Evolutionary conservation across 148 eudicot genomes (phyloP).

Genomic region (Pharnaceum exiguum): DNA sequence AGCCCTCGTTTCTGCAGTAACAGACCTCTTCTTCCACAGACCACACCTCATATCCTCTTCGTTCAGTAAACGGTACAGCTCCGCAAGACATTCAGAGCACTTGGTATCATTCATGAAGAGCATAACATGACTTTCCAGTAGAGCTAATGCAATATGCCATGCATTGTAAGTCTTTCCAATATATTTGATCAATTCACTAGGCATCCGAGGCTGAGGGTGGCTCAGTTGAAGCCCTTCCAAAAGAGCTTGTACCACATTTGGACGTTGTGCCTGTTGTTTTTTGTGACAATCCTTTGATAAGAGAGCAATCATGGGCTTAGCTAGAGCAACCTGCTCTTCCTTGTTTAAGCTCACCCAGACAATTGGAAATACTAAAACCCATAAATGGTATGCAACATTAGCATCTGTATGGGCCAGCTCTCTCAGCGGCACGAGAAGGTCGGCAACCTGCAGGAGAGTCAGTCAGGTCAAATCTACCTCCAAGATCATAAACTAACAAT

Average conservation of each 20-base stretch:
- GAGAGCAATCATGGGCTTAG: slow-evolving; percentile 92
- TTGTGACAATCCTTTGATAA: slow-evolving; percentile 95
- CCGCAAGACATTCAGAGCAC: slow-evolving; percentile 95
- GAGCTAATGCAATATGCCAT: slow-evolving; percentile 92
- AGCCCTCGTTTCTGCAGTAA: slow-evolving; percentile 89
- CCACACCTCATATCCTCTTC: slow-evolving; percentile 99
- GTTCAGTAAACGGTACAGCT: slow-evolving; percentile 91
- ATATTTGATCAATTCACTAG: slow-evolving; percentile 94
- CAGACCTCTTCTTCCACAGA: slow-evolving; percentile 88
- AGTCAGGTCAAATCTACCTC: background rate
- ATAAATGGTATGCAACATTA: slow-evolving; percentile 97
- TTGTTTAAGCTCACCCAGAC: slow-evolving; percentile 97
- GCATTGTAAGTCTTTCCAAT: slow-evolving; percentile 98
- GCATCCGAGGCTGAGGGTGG: slow-evolving; percentile 99
- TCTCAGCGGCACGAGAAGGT: slow-evolving; percentile 86
- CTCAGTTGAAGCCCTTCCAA: slow-evolving; percentile 97
- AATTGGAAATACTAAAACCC: slow-evolving; percentile 98
- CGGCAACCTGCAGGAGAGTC: slow-evolving; percentile 62
- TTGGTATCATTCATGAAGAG: slow-evolving; percentile 81
- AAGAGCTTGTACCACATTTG: slow-evolving; percentile 98
- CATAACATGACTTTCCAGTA: slow-evolving; percentile 98
- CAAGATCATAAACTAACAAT: background rate
- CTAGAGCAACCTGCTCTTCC: slow-evolving; percentile 91
- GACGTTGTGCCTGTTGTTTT: slow-evolving; percentile 81
- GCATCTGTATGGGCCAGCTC: slow-evolving; percentile 99